Evolutionary conservation across 768 basidiomycete genomes (phyloP).

Genomic region (Termitomyces eurrhizus): DNA sequence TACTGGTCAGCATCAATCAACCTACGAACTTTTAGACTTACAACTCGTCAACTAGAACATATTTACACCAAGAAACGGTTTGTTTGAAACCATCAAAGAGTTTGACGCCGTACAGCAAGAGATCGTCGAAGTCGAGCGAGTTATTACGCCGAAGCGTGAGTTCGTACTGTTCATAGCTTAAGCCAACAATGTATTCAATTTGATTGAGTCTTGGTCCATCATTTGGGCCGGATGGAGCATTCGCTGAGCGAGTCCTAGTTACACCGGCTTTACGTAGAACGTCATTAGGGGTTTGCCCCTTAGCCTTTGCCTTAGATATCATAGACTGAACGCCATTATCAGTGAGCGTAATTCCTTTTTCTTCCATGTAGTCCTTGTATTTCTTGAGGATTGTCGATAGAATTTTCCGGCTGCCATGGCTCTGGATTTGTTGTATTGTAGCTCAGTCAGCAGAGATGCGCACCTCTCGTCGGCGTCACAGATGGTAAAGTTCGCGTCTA

Average conservation of each 20-base stretch:
- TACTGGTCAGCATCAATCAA: not conserved
- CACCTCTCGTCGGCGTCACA: constrained; percentile 81
- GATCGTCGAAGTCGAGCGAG: constrained; percentile 85
- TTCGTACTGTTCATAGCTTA: constrained; percentile 68
- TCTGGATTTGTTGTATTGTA: not conserved
- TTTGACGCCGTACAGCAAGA: constrained; percentile 67
- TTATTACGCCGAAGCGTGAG: constrained; percentile 54
- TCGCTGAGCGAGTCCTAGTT: constrained; percentile 6
- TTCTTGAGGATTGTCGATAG: constrained; percentile 54
- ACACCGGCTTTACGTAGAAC: constrained; percentile 15
- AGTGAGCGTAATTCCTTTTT: constrained; percentile 48
- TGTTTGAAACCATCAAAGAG: constrained; percentile 50
- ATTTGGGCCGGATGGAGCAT: not conserved
- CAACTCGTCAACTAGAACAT: constrained; percentile 83
- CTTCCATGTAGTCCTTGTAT: constrained; percentile 43
- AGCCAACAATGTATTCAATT: constrained; percentile 38
- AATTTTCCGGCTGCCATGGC: constrained; percentile 57
- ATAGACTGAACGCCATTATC: constrained; percentile 49
- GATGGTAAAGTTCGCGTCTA: constrained; percentile 76
- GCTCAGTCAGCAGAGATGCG: constrained; percentile 10
- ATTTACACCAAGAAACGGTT: constrained; percentile 55
- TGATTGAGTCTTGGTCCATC: constrained; percentile 12
- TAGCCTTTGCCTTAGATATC: constrained; percentile 77
- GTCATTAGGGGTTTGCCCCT: constrained; percentile 50
- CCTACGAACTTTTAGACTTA: constrained; percentile 31